Evolutionary conservation across 208 protist genomes (phyloP).

Genomic region (Wallacemonas sp.): DNA sequence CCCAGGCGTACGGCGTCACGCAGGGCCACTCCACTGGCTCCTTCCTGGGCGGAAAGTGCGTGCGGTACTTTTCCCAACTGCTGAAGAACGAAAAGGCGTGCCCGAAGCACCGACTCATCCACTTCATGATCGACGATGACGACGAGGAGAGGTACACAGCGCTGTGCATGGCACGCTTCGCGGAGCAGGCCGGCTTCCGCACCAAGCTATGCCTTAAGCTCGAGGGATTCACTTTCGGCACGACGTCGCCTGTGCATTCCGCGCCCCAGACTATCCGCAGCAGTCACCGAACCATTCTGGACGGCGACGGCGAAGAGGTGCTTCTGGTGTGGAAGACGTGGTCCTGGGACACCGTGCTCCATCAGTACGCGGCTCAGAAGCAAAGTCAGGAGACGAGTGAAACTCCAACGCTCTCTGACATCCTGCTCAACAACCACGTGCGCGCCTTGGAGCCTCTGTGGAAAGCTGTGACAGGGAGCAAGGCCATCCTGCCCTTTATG

Average conservation of each 20-base stretch:
- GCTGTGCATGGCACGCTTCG: constrained; percentile 64
- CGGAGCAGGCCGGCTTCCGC: constrained; percentile 55
- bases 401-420: constrained; percentile 55
- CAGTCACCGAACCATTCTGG: constrained; percentile 49
- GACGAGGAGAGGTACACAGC: constrained; percentile 84
- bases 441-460: constrained; percentile 76
- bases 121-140: constrained; percentile 87
- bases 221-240: constrained; percentile 39
- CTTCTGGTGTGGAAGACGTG: constrained; percentile 87
- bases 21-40: constrained; percentile 65
- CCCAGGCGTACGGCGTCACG: constrained; percentile 53
- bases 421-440: constrained; percentile 75
- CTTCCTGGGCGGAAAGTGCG: constrained; percentile 53
- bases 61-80: constrained; percentile 50
- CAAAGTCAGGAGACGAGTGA: not conserved
- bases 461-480: constrained; percentile 79
- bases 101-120: constrained; percentile 51
- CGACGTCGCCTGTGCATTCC: constrained; percentile 10
- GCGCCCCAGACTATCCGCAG: constrained; percentile 18
- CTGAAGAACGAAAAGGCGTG: constrained; percentile 39
- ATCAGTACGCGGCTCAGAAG: constrained; percentile 38
- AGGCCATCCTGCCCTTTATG: constrained; percentile 77
- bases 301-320: constrained; percentile 64
- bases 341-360: constrained; percentile 83
- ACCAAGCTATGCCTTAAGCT: constrained; percentile 69